Conservation (phyloP, 768 basidiomycete genomes). For the Rhodotorula paludigena region DNA sequence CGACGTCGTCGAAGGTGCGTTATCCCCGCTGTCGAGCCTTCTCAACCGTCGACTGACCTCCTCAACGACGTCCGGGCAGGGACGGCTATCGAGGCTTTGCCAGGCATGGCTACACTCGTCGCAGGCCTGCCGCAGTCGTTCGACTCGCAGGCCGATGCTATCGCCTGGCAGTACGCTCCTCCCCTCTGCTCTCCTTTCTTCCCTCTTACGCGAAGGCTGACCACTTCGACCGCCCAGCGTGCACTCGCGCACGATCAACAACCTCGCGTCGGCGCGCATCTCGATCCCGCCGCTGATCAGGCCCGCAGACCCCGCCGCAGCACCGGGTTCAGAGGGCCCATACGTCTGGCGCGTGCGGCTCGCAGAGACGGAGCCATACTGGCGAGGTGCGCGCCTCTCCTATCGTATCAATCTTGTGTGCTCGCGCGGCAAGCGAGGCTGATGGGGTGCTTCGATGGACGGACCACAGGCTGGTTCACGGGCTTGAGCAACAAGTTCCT, state of each 20-base stretch:
- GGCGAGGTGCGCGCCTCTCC: slow-evolving; percentile 67
- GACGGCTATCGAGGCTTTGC: slow-evolving; percentile 85
- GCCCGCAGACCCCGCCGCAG: slow-evolving; percentile 45
- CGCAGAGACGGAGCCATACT: slow-evolving; percentile 76
- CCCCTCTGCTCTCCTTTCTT: slow-evolving; percentile 1
- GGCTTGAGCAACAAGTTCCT: slow-evolving; percentile 77
- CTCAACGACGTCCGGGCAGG: slow-evolving; percentile 52
- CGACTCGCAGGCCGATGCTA: slow-evolving; percentile 71
- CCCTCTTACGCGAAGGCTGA: neutral
- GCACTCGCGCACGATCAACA: slow-evolving; percentile 73
- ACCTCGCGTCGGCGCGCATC: slow-evolving; percentile 72
- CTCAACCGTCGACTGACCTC: neutral
- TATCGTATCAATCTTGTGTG: no score
- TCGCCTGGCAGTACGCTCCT: slow-evolving; percentile 86
- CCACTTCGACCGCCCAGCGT: slow-evolving; percentile 54
- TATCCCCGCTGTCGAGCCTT: neutral
- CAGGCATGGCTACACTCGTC: slow-evolving; percentile 83
- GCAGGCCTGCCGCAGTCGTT: slow-evolving; percentile 82
- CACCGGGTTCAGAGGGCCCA: slow-evolving; percentile 27
- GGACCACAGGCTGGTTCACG: slow-evolving; percentile 74
- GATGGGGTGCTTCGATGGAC: neutral
- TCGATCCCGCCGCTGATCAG: slow-evolving; percentile 79
- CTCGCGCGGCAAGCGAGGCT: neutral
- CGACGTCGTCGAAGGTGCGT: slow-evolving; percentile 82
- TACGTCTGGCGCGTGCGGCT: slow-evolving; percentile 82